phyloP scores from a whole-genome alignment of 2,329 filamentous ascomycete species.

The Dothistroma septosporum region DNA sequence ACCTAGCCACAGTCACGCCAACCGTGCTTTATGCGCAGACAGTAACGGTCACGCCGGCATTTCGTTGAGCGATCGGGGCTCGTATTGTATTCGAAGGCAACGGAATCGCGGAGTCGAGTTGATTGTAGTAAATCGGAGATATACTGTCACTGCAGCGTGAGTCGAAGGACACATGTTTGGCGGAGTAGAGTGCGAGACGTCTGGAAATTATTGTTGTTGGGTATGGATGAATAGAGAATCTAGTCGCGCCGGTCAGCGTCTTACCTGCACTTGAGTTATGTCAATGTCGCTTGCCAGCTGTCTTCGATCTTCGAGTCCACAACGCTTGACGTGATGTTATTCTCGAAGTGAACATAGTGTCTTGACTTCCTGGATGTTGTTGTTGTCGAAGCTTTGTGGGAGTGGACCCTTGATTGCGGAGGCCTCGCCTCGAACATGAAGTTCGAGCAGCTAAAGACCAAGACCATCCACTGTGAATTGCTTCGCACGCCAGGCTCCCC shows the following conservation, averaged over 20 bases:
- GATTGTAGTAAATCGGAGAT: too few species aligned
- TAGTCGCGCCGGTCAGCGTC: too few species aligned
- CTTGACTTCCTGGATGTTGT: not conserved
- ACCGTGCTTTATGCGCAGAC: not conserved
- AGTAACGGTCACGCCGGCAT: not conserved
- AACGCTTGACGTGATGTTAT: too few species aligned
- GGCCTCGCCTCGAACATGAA: not conserved
- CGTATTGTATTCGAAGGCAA: not conserved
- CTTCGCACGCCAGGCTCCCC: not conserved
- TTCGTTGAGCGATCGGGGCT: not conserved
- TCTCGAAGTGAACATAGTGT: not conserved
- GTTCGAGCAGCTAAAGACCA: not conserved
- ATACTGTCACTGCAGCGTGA: too few species aligned
- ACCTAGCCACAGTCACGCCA: not conserved
- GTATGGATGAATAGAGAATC: too few species aligned
- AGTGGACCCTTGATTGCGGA: not conserved
- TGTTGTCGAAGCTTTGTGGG: not conserved
- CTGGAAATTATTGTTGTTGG: too few species aligned
- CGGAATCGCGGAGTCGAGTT: not conserved
- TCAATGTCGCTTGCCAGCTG: too few species aligned
- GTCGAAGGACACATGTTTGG: too few species aligned
- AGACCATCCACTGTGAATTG: not conserved
- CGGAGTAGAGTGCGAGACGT: too few species aligned
- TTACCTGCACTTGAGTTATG: too few species aligned
- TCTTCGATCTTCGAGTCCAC: too few species aligned